Conservation (phyloP, 2,329 filamentous ascomycete species). For the Penicillium sp. region DNA sequence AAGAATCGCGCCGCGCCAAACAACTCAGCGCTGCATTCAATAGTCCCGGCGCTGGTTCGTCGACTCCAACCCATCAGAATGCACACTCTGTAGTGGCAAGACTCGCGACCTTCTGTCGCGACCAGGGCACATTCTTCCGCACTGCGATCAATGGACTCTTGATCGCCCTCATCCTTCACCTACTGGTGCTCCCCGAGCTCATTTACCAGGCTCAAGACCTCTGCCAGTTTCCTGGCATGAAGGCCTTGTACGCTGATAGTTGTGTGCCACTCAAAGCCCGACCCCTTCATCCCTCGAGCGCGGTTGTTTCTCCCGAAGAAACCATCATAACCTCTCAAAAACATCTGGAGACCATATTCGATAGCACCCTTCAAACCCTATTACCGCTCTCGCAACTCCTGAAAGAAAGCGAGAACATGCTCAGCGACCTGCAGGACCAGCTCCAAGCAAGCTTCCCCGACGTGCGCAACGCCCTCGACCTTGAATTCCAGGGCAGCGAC, state of each 20-base stretch:
- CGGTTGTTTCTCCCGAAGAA: slow-evolving; percentile 19
- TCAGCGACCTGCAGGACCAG: slow-evolving; percentile 27
- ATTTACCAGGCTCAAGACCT: slow-evolving; percentile 33
- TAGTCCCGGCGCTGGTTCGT: slow-evolving; percentile 10
- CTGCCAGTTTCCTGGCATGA: slow-evolving; percentile 25
- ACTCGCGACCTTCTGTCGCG: slow-evolving; percentile 2
- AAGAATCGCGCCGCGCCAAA: slow-evolving; percentile 5
- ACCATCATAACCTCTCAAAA: slow-evolving; percentile 22
- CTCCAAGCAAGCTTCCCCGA: slow-evolving; percentile 30
- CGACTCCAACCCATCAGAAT: slow-evolving; percentile 3
- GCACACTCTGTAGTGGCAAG: slow-evolving; percentile 3
- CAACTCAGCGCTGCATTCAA: neutral
- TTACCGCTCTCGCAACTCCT: slow-evolving; percentile 25
- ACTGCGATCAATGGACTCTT: slow-evolving; percentile 27
- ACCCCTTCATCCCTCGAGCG: slow-evolving; percentile 10
- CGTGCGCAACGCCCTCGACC: slow-evolving; percentile 35
- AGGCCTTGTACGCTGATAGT: slow-evolving; percentile 30
- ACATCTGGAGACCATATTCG: slow-evolving; percentile 31
- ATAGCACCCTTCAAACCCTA: slow-evolving; percentile 29
- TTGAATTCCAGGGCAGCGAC: slow-evolving; percentile 38
- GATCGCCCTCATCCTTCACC: slow-evolving; percentile 31
- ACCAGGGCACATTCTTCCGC: slow-evolving; percentile 12
- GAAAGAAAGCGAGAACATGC: slow-evolving; percentile 32
- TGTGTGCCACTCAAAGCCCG: slow-evolving; percentile 20
- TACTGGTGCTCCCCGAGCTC: slow-evolving; percentile 37